Evolutionary conservation across 2,329 filamentous ascomycete species (phyloP).

Genomic region (Dryadomyces sulphureus): DNA sequence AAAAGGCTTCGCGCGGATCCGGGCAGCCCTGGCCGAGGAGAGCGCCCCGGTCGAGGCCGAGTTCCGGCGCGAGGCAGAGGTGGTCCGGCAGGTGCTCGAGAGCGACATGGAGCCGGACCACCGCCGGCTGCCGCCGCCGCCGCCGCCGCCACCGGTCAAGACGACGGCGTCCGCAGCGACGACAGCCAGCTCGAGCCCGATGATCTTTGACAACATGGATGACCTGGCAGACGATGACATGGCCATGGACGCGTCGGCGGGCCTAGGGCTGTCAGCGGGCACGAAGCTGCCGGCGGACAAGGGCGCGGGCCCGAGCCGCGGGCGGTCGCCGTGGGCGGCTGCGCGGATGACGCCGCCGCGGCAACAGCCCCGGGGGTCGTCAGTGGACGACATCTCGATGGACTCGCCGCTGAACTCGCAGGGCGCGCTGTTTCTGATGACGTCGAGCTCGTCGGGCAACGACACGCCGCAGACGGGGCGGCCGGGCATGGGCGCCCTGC

Average conservation of each 20-base stretch:
- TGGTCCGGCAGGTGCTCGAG: slow-evolving; percentile 88
- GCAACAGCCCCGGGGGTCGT: slow-evolving; percentile 46
- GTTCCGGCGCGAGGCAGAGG: slow-evolving; percentile 80
- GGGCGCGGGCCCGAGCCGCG: slow-evolving; percentile 58
- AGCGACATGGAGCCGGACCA: slow-evolving; percentile 54
- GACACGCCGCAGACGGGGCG: slow-evolving; percentile 22
- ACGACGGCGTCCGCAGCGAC: slow-evolving; percentile 17
- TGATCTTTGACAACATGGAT: slow-evolving; percentile 44
- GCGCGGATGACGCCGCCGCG: slow-evolving; percentile 36
- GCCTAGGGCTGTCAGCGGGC: slow-evolving; percentile 38
- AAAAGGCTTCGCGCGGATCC: slow-evolving; percentile 86
- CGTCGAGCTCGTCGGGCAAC: slow-evolving; percentile 18
- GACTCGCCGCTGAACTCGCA: slow-evolving; percentile 41
- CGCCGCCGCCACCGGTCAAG: background rate
- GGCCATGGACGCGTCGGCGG: slow-evolving; percentile 35
- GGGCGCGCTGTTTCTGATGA: slow-evolving; percentile 14
- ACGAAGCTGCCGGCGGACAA: slow-evolving; percentile 63
- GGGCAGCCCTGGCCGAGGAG: slow-evolving; percentile 80
- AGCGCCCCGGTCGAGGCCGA: slow-evolving; percentile 77
- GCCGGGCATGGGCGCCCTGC: background rate
- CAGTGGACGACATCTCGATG: slow-evolving; percentile 55
- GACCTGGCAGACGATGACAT: slow-evolving; percentile 54
- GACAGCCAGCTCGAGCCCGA: slow-evolving; percentile 56
- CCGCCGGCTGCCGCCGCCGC: slow-evolving; percentile 11
- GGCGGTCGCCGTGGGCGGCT: slow-evolving; percentile 60